Base-by-base conservation (phyloP, 768 basidiomycete genomes). In the Cyathus striatus region DNA sequence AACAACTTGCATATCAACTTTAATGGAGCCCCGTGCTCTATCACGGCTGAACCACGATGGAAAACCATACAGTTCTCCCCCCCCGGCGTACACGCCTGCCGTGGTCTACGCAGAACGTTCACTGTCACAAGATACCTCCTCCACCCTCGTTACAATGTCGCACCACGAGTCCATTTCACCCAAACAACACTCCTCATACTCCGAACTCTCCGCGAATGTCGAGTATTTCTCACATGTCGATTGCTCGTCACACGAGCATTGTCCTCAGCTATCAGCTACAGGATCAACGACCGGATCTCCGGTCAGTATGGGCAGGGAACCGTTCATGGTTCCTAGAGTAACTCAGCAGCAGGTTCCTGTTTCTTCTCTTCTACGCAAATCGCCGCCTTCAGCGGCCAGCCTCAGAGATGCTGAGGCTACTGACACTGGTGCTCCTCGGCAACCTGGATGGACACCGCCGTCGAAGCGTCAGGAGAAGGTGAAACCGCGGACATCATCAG, bases 191-290 rank as follows among this genome's bases (percentile, higher is more conserved):
- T 61, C 62, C 5, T 34, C 46, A 7, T 56, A 64, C 36, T 60
- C 62, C 1, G 57, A 60, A 24, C 50, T 61, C 3, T 43, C 49
- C 10, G 44, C 52, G 2, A 52, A 63, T 40, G 38, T 62, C 7
- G 46, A 42, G 12, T 60, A 51, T 33, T 9, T 22, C 14, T 9
- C 14, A 16, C 41, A 16, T 25, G 43, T 37, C 6, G 35, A 46
- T 17, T 45, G 49, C 23, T 46, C 46, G 20, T 42, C n/a, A 2
- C 7, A 26, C 21, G 13, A 12, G 10, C n/a, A 17, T 13, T 26
- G 20, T 14, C 39, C 3, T 9, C 14, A 40, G 10, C 7, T 14
- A 12, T 12, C 13, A 9, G 36, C 13, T 37, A 37, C 14, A n/a
- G 9, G 14, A 7, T 17, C 21, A 21, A 18, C 39, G 10, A 24